Percentiles rank a stretch among this genome's conserved stretches.
phyloP scores from a whole-genome alignment of 1,139 yeast genomes.

The Yamadazyma siamensis region DNA sequence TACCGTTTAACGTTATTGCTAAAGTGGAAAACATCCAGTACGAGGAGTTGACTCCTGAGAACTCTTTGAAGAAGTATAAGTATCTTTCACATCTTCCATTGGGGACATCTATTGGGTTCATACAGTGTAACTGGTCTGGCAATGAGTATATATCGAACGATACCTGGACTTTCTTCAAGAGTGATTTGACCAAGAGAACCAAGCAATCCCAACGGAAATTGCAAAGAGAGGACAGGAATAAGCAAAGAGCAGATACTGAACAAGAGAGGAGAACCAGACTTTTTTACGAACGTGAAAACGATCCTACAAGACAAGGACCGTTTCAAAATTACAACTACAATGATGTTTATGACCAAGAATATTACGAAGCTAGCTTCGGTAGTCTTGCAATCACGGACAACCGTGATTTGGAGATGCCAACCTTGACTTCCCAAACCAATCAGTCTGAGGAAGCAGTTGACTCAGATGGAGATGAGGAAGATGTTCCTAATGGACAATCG shows the following conservation, averaged over 20 bases:
- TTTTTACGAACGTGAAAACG: constrained; percentile 59
- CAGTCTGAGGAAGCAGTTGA: constrained; percentile 1
- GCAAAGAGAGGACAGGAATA: constrained; percentile 63
- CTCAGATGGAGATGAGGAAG: constrained; percentile 6
- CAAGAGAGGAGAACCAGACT: constrained; percentile 58
- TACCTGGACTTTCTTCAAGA: constrained; percentile 52
- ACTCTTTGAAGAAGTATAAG: constrained; percentile 59
- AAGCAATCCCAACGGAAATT: constrained; percentile 51
- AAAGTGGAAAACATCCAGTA: constrained; percentile 68
- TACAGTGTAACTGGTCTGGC: constrained; percentile 80
- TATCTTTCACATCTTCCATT: constrained; percentile 78
- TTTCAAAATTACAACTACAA: constrained; percentile 13
- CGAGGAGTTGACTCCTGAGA: constrained; percentile 54
- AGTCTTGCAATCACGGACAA: constrained; percentile 31
- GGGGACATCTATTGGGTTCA: constrained; percentile 79
- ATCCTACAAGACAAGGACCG: constrained; percentile 16
- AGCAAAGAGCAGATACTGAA: constrained; percentile 55
- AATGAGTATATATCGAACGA: constrained; percentile 42
- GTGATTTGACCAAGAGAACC: constrained; percentile 61
- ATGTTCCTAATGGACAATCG: constrained; percentile 1
- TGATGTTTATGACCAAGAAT: constrained; percentile 9
- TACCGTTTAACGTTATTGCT: constrained; percentile 64
- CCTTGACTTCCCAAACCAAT: constrained; percentile 8
- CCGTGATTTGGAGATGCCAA: constrained; percentile 21
- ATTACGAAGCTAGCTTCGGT: constrained; percentile 20